A percentile compares a stretch with the other conserved stretches of the same genome.
Evolutionary conservation across 2,329 filamentous ascomycete genomes (phyloP).

Genomic region (Colletotrichum nymphaeae): DNA sequence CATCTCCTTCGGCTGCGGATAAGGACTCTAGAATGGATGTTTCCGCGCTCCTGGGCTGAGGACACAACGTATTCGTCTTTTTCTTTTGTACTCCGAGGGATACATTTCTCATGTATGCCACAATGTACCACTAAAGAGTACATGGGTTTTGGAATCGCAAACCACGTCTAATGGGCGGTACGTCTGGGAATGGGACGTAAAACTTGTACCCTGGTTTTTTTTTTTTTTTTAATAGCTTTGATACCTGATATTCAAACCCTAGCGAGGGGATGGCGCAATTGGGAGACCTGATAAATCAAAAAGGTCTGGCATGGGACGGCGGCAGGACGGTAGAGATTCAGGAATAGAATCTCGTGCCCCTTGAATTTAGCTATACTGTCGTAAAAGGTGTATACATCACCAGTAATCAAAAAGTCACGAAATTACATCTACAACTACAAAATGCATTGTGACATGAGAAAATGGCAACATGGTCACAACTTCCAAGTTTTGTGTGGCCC

Average conservation of each 20-base stretch:
- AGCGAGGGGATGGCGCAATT: slow-evolving; percentile 32
- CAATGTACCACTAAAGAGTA: slow-evolving; percentile 1
- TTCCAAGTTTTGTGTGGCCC: neutral
- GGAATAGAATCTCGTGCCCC: neutral
- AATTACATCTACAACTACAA: neutral
- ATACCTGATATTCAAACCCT: neutral
- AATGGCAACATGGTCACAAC: neutral
- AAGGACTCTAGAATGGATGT: slow-evolving; percentile 35
- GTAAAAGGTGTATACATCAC: neutral
- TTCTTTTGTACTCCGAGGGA: neutral
- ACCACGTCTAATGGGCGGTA: neutral
- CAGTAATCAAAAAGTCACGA: neutral
- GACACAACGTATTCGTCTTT: neutral
- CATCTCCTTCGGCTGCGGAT: slow-evolving; percentile 37
- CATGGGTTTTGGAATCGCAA: neutral
- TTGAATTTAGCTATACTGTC: neutral
- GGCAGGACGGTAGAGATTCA: slow-evolving; percentile 2
- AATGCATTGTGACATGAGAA: neutral
- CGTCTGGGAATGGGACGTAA: neutral
- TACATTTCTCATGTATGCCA: neutral
- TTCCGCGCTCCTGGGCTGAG: slow-evolving; percentile 21
- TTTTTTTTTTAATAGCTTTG: neutral
- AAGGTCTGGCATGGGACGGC: slow-evolving; percentile 18
- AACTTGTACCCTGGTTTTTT: neutral
- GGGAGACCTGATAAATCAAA: slow-evolving; percentile 18